Base-by-base conservation (phyloP, 2,329 filamentous ascomycete genomes). In the Pyrenochaeta sp. region DNA sequence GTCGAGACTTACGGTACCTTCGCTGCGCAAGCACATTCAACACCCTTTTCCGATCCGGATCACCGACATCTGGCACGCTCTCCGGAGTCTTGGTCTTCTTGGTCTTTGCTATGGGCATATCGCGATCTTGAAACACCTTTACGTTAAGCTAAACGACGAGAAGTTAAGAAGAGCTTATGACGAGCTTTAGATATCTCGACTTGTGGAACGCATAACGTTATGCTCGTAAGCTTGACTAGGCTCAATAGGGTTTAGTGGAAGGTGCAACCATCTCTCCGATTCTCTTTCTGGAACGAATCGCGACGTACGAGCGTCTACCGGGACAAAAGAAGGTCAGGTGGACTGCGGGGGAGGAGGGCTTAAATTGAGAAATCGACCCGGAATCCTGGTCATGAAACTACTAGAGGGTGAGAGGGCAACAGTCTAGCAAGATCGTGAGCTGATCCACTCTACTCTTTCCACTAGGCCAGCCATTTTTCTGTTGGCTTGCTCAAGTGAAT, bases 11-110 rank as follows among this genome's bases (percentile, higher is more conserved):
- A 73, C 71, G 67, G 50, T 75, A 75, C 65, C 72, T 62, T 39
- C 72, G 64, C 47, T 75, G 72, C 4, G 71, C 72, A 5, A 75
- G 49, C 0, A 75, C 69, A 56, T 73, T 75, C 3, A 75, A 56
- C 43, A 73, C 65, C 42, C 72, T 61, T 57, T 73, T 73, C 34
- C 72, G 60, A 44, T 75, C 72, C 3, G 72, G 72, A 56, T 73
- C 59, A 4, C 72, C 71, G 13, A 46, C 44, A 6, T 59, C 52
- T 28, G 72, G 72, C 9, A 74, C 64, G 2, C 52, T 47, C 24
- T 61, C 56, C 9, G 64, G 54, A n/a, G 59, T 69, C 32, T 62
- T 66, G 28, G 62, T 63, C 47, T 69, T 72, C 34, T 53, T 65
- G n/a, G 57, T 58, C 15, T 55, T 62, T 42, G 52, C 59, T 55